These are phyloP conservation scores for Coemansia umbellata DNA, from an alignment of 192 early-diverging fungal genomes.

Conservation along the genomic window DNA sequence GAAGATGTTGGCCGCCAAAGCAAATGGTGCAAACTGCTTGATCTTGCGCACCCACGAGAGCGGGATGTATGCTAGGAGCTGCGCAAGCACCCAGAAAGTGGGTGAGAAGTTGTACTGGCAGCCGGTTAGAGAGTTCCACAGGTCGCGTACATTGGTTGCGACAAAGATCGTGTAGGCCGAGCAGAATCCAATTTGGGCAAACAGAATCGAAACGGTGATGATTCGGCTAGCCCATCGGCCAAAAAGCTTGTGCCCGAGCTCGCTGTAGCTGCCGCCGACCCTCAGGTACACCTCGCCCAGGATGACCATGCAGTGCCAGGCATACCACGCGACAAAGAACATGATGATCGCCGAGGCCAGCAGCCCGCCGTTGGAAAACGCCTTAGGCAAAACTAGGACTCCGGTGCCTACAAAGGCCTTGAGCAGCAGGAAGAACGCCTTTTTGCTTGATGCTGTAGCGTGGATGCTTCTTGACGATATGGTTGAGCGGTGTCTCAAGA, in stretches of 20 bases:
- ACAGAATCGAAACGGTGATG: slow-evolving; percentile 62
- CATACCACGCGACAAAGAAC: slow-evolving; percentile 56
- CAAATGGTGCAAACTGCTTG: slow-evolving; percentile 81
- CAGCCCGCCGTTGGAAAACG: slow-evolving; percentile 74
- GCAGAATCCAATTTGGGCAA: slow-evolving; percentile 80
- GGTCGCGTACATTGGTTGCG: slow-evolving; percentile 70
- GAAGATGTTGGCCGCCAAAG: slow-evolving; percentile 87
- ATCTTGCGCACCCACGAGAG: slow-evolving; percentile 88
- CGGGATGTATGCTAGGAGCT: slow-evolving; percentile 74
- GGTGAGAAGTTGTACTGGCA: slow-evolving; percentile 60
- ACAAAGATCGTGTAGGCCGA: slow-evolving; percentile 90
- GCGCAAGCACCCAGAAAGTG: slow-evolving; percentile 74
- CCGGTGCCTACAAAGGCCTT: slow-evolving; percentile 86
- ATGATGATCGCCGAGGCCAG: slow-evolving; percentile 54
- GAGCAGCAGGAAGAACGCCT: slow-evolving; percentile 73
- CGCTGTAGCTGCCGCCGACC: slow-evolving; percentile 64
- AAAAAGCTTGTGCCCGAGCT: slow-evolving; percentile 58
- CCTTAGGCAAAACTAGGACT: slow-evolving; percentile 66
- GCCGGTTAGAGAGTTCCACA: slow-evolving; percentile 62
- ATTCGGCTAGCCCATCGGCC: slow-evolving; percentile 55
- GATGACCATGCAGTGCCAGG: slow-evolving; percentile 61
- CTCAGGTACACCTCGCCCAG: slow-evolving; percentile 58
- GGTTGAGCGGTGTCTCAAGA: background rate
- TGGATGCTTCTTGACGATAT: slow-evolving; percentile 14
- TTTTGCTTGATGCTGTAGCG: slow-evolving; percentile 58